Conservation (phyloP, 768 basidiomycete species). For the Rhodotorula taiwanensis region DNA sequence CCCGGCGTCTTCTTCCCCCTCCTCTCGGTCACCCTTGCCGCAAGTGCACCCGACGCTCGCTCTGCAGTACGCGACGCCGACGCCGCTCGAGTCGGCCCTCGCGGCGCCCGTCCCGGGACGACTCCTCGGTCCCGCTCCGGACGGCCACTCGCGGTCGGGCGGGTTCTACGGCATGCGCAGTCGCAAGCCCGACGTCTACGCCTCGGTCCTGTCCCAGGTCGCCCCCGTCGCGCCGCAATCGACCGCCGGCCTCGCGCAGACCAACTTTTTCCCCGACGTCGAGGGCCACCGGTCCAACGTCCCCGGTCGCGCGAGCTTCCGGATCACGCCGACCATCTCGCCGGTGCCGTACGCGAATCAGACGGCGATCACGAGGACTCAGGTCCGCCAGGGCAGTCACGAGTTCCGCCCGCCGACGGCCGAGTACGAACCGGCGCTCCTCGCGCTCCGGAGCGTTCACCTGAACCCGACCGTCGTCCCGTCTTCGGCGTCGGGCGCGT, state of each 20-base stretch:
- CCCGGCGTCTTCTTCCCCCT: not conserved
- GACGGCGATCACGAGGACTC: not conserved
- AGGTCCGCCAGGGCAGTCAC: not conserved
- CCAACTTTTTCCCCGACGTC: slow-evolving; percentile 36
- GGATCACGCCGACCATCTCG: slow-evolving; percentile 21
- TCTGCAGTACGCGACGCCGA: slow-evolving; percentile 28
- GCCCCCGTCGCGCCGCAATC: slow-evolving; percentile 4
- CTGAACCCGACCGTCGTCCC: slow-evolving; percentile 15
- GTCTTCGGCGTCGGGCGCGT: not conserved
- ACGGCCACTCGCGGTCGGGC: not conserved
- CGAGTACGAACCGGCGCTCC: slow-evolving; percentile 27
- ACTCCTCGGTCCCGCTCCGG: slow-evolving; percentile 21
- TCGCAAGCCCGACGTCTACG: slow-evolving; percentile 4
- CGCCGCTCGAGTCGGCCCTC: slow-evolving; percentile 32
- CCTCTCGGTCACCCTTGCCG: slow-evolving; percentile 1
- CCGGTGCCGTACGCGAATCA: slow-evolving; percentile 3
- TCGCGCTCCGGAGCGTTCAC: slow-evolving; percentile 11
- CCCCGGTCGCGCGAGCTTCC: slow-evolving; percentile 31
- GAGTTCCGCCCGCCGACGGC: slow-evolving; percentile 20
- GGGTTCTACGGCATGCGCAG: not conserved
- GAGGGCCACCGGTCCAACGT: slow-evolving; percentile 19
- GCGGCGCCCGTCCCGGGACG: slow-evolving; percentile 29
- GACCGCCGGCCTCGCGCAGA: not conserved
- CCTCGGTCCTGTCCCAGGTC: slow-evolving; percentile 30
- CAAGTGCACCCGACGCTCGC: slow-evolving; percentile 33